Percentiles rank a stretch among this genome's conserved stretches.
These are phyloP conservation scores for Neonectria coccinea DNA, from an alignment of 2,329 filamentous ascomycete species.

Conservation along the genomic window DNA sequence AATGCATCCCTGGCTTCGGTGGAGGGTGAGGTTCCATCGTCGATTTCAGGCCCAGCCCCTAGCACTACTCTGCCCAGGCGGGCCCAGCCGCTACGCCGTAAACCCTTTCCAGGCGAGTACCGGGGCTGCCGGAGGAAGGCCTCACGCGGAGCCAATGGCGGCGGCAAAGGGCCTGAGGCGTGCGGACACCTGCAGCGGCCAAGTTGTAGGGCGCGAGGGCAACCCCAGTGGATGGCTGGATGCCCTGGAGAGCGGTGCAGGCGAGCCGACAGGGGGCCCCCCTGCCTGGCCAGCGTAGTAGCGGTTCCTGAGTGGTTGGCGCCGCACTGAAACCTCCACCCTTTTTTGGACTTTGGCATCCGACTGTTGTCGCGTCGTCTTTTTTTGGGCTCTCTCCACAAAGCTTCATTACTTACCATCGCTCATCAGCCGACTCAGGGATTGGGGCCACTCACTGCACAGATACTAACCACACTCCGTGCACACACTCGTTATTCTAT, in stretches of 20 bases:
- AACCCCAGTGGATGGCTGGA: not conserved
- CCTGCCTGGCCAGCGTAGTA: not conserved
- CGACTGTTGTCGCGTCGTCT: slow-evolving; percentile 21
- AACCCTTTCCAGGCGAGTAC: slow-evolving; percentile 29
- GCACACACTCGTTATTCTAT: slow-evolving; percentile 8
- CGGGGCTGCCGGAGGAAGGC: slow-evolving; percentile 26
- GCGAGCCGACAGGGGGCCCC: not conserved
- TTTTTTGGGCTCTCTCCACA: slow-evolving; percentile 20
- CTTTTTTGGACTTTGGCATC: slow-evolving; percentile 2
- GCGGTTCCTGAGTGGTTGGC: slow-evolving; percentile 21
- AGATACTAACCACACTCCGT: not conserved
- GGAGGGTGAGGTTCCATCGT: slow-evolving; percentile 1
- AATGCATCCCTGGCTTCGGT: not conserved
- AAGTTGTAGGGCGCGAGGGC: not conserved
- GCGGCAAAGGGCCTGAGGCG: not conserved
- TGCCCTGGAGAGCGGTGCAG: not conserved
- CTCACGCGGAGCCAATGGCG: slow-evolving; percentile 27
- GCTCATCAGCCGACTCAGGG: slow-evolving; percentile 18
- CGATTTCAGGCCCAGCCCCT: slow-evolving; percentile 2
- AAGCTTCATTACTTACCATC: slow-evolving; percentile 12
- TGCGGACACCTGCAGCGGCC: slow-evolving; percentile 17
- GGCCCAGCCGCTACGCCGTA: slow-evolving; percentile 42
- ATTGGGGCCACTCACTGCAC: slow-evolving; percentile 7
- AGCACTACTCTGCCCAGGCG: slow-evolving; percentile 36
- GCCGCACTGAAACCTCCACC: slow-evolving; percentile 20